Evolutionary conservation across 805 yeast species (phyloP), one percentile per base, ranked within the genome.

Genomic region (Ogataea siamensis): DNA sequence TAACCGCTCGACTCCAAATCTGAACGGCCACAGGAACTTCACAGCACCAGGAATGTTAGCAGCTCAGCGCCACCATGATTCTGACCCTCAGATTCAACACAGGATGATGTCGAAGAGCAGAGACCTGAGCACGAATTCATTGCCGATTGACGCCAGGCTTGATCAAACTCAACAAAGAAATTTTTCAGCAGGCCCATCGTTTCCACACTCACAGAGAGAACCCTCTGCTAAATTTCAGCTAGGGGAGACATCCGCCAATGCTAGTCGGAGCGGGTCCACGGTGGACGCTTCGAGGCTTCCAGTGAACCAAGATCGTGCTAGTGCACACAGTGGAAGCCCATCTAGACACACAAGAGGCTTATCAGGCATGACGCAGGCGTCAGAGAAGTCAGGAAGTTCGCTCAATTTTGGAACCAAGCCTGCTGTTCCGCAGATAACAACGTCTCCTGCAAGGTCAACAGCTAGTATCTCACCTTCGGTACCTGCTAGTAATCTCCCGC

Each of bases 21-120:
- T 42, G 29, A 33, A 34, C n/a, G 29, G 33, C 4, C 12, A 30
- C 10, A 40, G 55, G 23, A 51, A 48, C 33, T 49, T 50, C 39
- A 50, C 58, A 1, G 49, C 54, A 9, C 55, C 58, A n/a, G 42
- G 40, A 28, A 31, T 13, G 8, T 20, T 39, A 18, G 37, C 32
- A 17, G 15, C 31, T 7, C 39, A 22, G 21, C 42, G 41, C 12
- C 32, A 42, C 13, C 32, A 40, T 25, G 43, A 34, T 5, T 43
- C 50, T 3, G 49, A 49, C 12, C 44, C 54, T 8, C 37, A 45
- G 32, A 17, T 52, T n/a, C 24, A 28, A 18, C 32, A 13, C 12
- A 32, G 13, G 10, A 10, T 32, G 28, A 16, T 15, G 14, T 3
- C 16, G 7, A 16, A 25, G 16, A 23, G 23, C 14, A 14, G 16